These are phyloP conservation scores for Xanthoparmelia taractica DNA, from an alignment of 495 filamentous ascomycete species.

Conservation along the genomic window DNA sequence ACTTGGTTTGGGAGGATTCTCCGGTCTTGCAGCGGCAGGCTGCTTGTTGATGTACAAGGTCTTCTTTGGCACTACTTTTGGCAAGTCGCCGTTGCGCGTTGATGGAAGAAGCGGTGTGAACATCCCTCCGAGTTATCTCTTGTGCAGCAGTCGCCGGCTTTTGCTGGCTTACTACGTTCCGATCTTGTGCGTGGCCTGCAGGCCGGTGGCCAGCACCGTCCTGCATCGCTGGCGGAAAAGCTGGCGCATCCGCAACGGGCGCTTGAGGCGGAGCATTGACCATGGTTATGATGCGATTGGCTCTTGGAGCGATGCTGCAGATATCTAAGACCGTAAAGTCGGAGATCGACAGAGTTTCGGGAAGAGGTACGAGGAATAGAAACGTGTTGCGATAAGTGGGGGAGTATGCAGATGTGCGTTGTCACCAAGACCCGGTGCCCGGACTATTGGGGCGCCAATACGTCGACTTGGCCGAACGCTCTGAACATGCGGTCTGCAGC, in stretches of 20 bases:
- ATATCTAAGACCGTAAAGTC: slow-evolving; percentile 5
- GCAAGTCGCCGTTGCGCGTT: slow-evolving; percentile 12
- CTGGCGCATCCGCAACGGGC: slow-evolving; percentile 1
- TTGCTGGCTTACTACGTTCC: background rate
- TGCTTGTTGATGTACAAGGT: slow-evolving; percentile 7
- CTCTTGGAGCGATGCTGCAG: slow-evolving; percentile 7
- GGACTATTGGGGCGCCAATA: slow-evolving; percentile 13
- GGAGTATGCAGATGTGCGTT: slow-evolving; percentile 17
- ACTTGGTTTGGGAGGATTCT: background rate
- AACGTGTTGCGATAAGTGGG: slow-evolving; percentile 11
- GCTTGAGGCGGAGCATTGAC: slow-evolving; percentile 9
- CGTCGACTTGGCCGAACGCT: background rate
- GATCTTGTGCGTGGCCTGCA: slow-evolving; percentile 11
- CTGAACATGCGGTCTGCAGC: background rate
- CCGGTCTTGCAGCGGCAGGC: slow-evolving; percentile 5
- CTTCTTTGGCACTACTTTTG: slow-evolving; percentile 9
- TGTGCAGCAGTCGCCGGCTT: slow-evolving; percentile 9
- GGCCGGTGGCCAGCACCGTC: slow-evolving; percentile 4
- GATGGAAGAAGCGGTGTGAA: slow-evolving; percentile 19
- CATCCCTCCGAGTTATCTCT: slow-evolving; percentile 15
- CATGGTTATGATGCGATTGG: slow-evolving; percentile 8
- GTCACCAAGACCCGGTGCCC: slow-evolving; percentile 12
- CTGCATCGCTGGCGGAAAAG: slow-evolving; percentile 13
- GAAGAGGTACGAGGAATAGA: slow-evolving; percentile 2
- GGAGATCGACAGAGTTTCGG: slow-evolving; percentile 13